Percentiles rank a stretch among this genome's conserved stretches.
These are phyloP conservation scores for Drechslerella dactyloides DNA, from an alignment of 2,329 filamentous ascomycete species.

Conservation along the genomic window DNA sequence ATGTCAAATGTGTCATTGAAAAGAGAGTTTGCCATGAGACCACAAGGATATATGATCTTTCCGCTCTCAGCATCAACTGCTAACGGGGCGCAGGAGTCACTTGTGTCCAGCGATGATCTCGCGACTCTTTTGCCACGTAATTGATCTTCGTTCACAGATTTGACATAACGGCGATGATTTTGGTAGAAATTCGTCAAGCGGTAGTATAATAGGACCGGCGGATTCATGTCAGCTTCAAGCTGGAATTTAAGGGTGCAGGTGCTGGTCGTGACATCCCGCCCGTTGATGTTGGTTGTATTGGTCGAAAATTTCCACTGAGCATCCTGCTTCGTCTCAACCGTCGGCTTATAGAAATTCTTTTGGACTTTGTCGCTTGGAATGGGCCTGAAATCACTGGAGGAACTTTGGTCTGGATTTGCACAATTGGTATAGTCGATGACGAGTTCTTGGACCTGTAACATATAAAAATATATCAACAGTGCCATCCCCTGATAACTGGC, in stretches of 20 bases:
- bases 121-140: conserved; percentile 69
- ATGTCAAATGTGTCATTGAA: conserved; percentile 90
- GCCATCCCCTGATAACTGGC: not conserved
- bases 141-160: conserved; percentile 83
- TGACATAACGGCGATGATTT: conserved; percentile 95
- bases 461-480: not conserved
- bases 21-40: conserved; percentile 91
- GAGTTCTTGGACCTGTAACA: conserved; percentile 81
- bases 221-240: conserved; percentile 77
- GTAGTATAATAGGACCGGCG: conserved; percentile 92
- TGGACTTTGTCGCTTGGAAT: conserved; percentile 68
- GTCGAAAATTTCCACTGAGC: conserved; percentile 41
- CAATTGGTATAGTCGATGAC: conserved; percentile 89
- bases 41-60: conserved; percentile 79
- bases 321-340: conserved; percentile 46
- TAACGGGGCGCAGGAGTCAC: conserved; percentile 53
- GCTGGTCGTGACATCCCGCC: conserved; percentile 57
- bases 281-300: conserved; percentile 52
- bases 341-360: conserved; percentile 70
- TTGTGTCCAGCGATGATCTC: conserved; percentile 67
- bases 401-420: conserved; percentile 63
- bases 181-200: conserved; percentile 98
- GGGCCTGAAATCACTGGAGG: conserved; percentile 58
- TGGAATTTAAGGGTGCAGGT: conserved; percentile 78
- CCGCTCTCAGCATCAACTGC: conserved; percentile 77